These are phyloP conservation scores for Syzygium oleosum DNA, from an alignment of 345 rosid genomes.

Conservation along the genomic window DNA sequence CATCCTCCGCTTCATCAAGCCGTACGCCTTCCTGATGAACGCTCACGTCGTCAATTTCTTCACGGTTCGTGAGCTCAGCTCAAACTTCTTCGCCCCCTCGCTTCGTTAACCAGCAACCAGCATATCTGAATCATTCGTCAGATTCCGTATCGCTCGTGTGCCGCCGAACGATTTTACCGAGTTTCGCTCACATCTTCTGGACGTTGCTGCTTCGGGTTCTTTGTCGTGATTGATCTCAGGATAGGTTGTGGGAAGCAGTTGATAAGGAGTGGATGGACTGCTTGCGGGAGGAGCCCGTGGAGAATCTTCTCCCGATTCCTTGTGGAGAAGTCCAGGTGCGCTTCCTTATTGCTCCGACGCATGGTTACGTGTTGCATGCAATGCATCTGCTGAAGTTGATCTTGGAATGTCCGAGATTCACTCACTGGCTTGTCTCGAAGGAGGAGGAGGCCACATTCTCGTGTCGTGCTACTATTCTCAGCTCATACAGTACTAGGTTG, in stretches of 20 bases:
- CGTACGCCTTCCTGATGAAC: constrained; percentile 39
- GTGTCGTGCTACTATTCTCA: neutral
- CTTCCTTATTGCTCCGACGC: neutral
- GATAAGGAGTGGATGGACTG: constrained; percentile 73
- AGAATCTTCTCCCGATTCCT: constrained; percentile 65
- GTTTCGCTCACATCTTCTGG: neutral
- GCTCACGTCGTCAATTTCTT: constrained; percentile 88
- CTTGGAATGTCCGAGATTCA: neutral
- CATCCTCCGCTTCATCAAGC: constrained; percentile 48
- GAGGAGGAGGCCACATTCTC: neutral
- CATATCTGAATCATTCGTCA: neutral
- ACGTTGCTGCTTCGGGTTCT: neutral
- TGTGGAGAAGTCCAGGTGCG: constrained; percentile 59
- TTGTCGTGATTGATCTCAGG: constrained; percentile 12
- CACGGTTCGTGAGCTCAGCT: constrained; percentile 15
- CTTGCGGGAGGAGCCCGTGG: constrained; percentile 45
- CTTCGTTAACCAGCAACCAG: neutral
- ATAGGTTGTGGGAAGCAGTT: constrained; percentile 71
- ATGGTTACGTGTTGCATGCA: neutral
- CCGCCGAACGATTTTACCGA: neutral
- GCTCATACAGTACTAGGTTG: neutral
- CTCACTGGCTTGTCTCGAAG: neutral
- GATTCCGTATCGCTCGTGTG: neutral
- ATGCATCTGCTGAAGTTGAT: neutral
- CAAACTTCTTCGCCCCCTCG: neutral